Evolutionary conservation across 306 rosid genomes (phyloP).

Genomic region (Castanea sativa): DNA sequence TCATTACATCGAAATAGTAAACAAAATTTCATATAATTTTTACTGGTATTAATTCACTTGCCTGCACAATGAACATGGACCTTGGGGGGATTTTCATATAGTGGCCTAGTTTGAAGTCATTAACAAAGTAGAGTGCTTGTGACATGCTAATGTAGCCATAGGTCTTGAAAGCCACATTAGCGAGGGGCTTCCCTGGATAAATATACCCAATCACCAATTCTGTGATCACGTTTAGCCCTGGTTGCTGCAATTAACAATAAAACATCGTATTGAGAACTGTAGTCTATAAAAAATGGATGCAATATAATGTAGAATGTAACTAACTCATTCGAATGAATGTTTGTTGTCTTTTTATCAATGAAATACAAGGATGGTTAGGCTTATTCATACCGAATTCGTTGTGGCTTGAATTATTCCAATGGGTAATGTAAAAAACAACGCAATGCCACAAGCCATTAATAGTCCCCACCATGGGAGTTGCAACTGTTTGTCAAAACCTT

Average conservation of each 20-base stretch:
- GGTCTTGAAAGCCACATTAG: slow-evolving; percentile 80
- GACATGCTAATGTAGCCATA: slow-evolving; percentile 82
- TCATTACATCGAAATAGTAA: not conserved
- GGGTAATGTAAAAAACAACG: slow-evolving; percentile 67
- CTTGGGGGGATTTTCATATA: slow-evolving; percentile 88
- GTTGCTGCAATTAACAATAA: slow-evolving; percentile 43
- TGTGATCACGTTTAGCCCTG: slow-evolving; percentile 70
- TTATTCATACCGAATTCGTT: slow-evolving; percentile 53
- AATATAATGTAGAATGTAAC: not conserved
- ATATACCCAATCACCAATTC: slow-evolving; percentile 74
- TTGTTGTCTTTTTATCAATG: not conserved
- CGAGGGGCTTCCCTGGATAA: slow-evolving; percentile 77
- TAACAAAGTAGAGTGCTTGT: slow-evolving; percentile 59
- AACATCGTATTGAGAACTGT: no score
- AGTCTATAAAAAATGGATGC: no score
- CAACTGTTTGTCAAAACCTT: slow-evolving; percentile 74
- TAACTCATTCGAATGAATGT: not conserved
- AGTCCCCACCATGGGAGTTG: slow-evolving; percentile 97
- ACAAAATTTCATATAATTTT: not conserved
- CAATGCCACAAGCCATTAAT: slow-evolving; percentile 51
- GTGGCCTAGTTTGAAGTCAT: slow-evolving; percentile 79
- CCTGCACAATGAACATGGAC: slow-evolving; percentile 72
- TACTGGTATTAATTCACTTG: not conserved
- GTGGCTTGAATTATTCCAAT: slow-evolving; percentile 82
- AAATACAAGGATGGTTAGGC: not conserved